A percentile compares a stretch with the other conserved stretches of the same genome.
Evolutionary conservation across 2,329 filamentous ascomycete species (phyloP).

Genomic region (Sporothrix schenckii): DNA sequence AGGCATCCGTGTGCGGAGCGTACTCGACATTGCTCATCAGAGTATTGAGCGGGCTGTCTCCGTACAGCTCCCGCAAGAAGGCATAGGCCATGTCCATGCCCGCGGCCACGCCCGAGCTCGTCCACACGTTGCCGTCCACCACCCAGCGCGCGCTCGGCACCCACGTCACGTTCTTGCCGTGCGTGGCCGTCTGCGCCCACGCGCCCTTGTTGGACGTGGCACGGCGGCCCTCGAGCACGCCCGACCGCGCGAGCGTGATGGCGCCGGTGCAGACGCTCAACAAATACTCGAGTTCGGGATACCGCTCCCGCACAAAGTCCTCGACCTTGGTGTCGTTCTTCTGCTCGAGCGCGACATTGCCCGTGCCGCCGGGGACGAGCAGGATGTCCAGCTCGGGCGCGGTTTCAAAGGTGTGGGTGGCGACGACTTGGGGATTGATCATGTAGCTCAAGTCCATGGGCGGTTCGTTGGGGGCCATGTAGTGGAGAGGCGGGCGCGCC

Average conservation of each 20-base stretch:
- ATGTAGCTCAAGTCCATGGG: conserved; percentile 20
- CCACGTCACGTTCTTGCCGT: conserved; percentile 20
- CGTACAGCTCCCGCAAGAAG: neutral
- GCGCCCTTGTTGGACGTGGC: conserved; percentile 15
- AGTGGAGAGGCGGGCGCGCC: neutral
- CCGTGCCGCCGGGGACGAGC: neutral
- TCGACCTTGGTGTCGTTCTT: conserved; percentile 14
- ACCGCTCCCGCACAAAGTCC: conserved; percentile 1
- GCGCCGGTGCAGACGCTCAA: conserved; percentile 18
- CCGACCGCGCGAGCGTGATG: neutral
- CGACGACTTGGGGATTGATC: conserved; percentile 13
- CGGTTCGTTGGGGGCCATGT: neutral
- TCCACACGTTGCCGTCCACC: conserved; percentile 14
- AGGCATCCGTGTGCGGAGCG: neutral
- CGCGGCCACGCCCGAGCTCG: conserved; percentile 2
- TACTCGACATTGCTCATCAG: conserved; percentile 17
- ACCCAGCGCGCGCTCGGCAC: conserved; percentile 6
- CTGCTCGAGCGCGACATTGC: conserved; percentile 1
- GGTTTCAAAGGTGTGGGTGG: neutral
- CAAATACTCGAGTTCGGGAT: neutral
- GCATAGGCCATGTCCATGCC: conserved; percentile 16
- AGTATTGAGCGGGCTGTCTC: neutral
- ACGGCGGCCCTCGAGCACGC: conserved; percentile 3
- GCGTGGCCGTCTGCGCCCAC: neutral
- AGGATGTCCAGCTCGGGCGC: neutral